phyloP scores from a whole-genome alignment of 331 rosid species.

The Rhamnella rubrinervis region DNA sequence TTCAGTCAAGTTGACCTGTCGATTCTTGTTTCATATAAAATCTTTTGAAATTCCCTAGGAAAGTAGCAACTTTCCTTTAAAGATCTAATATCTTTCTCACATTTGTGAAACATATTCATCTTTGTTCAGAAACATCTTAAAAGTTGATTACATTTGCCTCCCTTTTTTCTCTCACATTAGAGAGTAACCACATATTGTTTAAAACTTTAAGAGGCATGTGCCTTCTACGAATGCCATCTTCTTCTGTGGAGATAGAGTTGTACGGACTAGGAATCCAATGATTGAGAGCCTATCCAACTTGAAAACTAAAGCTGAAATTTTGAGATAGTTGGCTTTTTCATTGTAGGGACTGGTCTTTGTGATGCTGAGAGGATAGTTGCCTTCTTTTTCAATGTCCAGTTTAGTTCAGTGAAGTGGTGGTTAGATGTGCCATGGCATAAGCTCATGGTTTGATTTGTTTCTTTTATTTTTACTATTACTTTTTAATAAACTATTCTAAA shows the following conservation, averaged over 20 bases:
- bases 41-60: too few relatives aligned
- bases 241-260: slow-evolving; percentile 77
- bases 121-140: background rate
- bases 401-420: too few relatives aligned
- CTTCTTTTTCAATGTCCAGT: slow-evolving; percentile 46
- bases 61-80: background rate
- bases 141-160: background rate
- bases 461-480: too few relatives aligned
- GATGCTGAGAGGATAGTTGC: slow-evolving; percentile 33
- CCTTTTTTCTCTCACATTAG: background rate
- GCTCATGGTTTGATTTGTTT: too few relatives aligned
- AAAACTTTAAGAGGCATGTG: slow-evolving; percentile 36
- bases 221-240: slow-evolving; percentile 68
- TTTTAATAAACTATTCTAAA: too few relatives aligned
- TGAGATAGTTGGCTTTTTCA: slow-evolving; percentile 59
- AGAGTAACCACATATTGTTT: background rate
- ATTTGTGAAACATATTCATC: background rate
- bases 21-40: too few relatives aligned
- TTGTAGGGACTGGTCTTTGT: slow-evolving; percentile 47
- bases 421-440: too few relatives aligned
- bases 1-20: too few relatives aligned
- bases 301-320: slow-evolving; percentile 59
- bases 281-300: slow-evolving; percentile 68
- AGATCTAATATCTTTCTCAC: background rate
- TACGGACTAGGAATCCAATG: slow-evolving; percentile 68